These are phyloP conservation scores for Hypomyces rosellus DNA, from an alignment of 2,329 filamentous ascomycete species.

Conservation along the genomic window DNA sequence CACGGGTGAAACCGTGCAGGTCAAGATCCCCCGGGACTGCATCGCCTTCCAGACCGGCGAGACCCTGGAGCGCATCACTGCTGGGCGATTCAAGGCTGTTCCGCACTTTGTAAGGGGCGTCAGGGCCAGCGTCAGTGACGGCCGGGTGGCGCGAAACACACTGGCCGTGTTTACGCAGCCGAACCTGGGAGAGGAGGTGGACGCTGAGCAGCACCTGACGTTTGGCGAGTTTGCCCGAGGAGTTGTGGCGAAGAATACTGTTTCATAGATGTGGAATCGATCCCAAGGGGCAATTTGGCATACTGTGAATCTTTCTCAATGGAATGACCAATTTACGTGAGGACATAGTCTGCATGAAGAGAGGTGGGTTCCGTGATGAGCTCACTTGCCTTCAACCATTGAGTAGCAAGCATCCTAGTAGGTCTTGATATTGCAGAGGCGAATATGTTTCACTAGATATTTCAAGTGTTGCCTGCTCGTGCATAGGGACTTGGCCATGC, in stretches of 20 bases:
- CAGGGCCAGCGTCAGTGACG: constrained; percentile 44
- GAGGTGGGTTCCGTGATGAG: too few relatives aligned
- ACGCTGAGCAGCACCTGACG: constrained; percentile 57
- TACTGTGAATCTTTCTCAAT: too few relatives aligned
- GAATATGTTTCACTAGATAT: too few relatives aligned
- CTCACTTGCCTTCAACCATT: too few relatives aligned
- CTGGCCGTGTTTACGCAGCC: constrained; percentile 96
- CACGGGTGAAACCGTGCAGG: constrained; percentile 75
- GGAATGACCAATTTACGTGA: too few relatives aligned
- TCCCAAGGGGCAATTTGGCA: too few relatives aligned
- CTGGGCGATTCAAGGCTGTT: constrained; percentile 87
- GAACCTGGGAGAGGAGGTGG: constrained; percentile 75
- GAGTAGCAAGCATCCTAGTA: too few relatives aligned
- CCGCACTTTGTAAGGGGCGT: constrained; percentile 90
- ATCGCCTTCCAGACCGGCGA: constrained; percentile 96
- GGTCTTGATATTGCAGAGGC: too few relatives aligned
- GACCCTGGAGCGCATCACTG: constrained; percentile 82
- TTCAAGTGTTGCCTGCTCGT: too few relatives aligned
- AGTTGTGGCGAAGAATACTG: constrained; percentile 54
- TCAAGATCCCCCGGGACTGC: constrained; percentile 83
- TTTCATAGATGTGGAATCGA: constrained; percentile 25
- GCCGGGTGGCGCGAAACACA: constrained; percentile 70
- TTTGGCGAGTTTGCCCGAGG: constrained; percentile 71
- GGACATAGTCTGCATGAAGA: too few relatives aligned
- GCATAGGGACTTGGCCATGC: too few relatives aligned